Evolutionary conservation across 768 basidiomycete genomes (phyloP), one percentile per base, ranked within the genome.

Genomic region (Daedalea quercina): DNA sequence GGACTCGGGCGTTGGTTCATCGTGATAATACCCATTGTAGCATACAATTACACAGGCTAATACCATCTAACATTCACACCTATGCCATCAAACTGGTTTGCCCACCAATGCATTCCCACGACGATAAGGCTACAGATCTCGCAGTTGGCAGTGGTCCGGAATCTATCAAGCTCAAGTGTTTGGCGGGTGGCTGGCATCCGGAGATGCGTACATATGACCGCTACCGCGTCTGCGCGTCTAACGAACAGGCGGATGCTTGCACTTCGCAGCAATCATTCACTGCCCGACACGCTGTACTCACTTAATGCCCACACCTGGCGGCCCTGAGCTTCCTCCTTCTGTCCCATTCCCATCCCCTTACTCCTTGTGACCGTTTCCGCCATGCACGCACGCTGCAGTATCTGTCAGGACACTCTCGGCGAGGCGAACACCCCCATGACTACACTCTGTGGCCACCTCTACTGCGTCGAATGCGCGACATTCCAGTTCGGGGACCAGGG

Each of bases 371-470:
- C 17, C 24, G 11, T 47, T 34, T 26, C 52, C 26, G 47, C 37
- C 53, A 54, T 54, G 53, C 23, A 48, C 47, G n/a, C 41, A 13
- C 47, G 53, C 19, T 63, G 62, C 54, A 54, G 25, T 35, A 63
- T 63, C 2, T 63, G 62, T 25, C 48, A 61, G 2, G 63, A 63
- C 9, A 37, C 23, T 1, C 52, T 65, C 43, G 41, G 9, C 34
- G 54, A 41, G 7, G 34, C 9, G 4, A 45, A 50, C 0, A 53
- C 46, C 2, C 61, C 58, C 8, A 55, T 59, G 50, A 44, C 60
- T 11, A 61, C 61, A 26, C 54, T 50, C 12, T 65, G 64, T 33
- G 62, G 62, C 33, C 62, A 65, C 50, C 51, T 65, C 47, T 65
- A 63, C 42, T 65, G 64, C 53, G 41, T 57, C 3, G 60, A 60